These are phyloP conservation scores for Aphanomyces stellatus DNA, from an alignment of 352 stramenopile species.

Conservation along the genomic window DNA sequence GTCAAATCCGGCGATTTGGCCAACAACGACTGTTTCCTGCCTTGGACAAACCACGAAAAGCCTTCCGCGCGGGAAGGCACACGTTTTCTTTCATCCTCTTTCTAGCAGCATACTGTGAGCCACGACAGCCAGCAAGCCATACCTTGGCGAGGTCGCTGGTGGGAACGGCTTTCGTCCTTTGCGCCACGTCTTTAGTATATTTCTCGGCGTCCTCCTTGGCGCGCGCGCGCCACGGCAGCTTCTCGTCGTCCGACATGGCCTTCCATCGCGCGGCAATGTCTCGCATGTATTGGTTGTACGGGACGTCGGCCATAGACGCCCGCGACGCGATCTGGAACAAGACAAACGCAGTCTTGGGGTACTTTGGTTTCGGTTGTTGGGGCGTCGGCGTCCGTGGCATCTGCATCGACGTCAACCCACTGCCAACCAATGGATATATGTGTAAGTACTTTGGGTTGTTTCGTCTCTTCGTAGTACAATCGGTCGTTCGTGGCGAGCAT, in stretches of 20 bases:
- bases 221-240: constrained; percentile 33
- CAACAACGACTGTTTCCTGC: constrained; percentile 1
- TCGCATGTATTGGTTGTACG: constrained; percentile 41
- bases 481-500: not conserved
- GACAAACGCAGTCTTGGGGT: constrained; percentile 6
- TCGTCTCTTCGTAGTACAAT: too few species aligned
- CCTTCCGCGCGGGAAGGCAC: too few species aligned
- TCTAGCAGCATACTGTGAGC: too few species aligned
- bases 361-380: not conserved
- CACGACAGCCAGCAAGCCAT: too few species aligned
- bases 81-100: too few species aligned
- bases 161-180: too few species aligned
- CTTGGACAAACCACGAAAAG: constrained; percentile 2
- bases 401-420: too few species aligned
- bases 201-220: constrained; percentile 21
- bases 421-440: too few species aligned
- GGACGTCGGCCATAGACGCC: constrained; percentile 23
- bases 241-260: constrained; percentile 29
- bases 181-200: not conserved
- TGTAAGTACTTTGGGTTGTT: too few species aligned
- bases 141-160: too few species aligned
- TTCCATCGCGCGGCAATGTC: constrained; percentile 40
- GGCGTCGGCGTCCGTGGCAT: too few species aligned
- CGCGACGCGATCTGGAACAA: constrained; percentile 25
- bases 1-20: not conserved